Evolutionary conservation across 371 early-diverging fungal genomes (phyloP).

Genomic region (Lichtheimia ornata): DNA sequence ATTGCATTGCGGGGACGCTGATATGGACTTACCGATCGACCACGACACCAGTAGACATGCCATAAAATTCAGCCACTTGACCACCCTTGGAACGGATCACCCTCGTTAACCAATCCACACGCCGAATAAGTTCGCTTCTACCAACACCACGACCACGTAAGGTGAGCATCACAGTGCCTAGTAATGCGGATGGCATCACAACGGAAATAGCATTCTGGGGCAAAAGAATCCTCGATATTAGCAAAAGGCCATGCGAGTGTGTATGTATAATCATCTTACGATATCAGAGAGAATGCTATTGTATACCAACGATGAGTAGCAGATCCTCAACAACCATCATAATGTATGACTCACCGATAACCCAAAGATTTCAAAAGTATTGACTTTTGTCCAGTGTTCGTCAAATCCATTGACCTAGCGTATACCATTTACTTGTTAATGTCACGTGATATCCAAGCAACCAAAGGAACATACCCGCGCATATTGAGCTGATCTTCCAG

Average conservation of each 20-base stretch:
- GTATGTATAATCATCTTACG: constrained; percentile 33
- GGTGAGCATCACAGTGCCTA: constrained; percentile 82
- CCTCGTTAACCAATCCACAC: constrained; percentile 77
- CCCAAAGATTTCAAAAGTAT: constrained; percentile 56
- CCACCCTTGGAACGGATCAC: constrained; percentile 77
- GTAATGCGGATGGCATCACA: constrained; percentile 86
- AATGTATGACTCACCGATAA: constrained; percentile 38
- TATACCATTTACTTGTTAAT: not conserved
- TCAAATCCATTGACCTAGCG: constrained; percentile 34
- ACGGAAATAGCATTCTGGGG: constrained; percentile 62
- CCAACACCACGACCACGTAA: constrained; percentile 87
- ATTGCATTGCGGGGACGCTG: too few species aligned
- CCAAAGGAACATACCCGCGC: constrained; percentile 41
- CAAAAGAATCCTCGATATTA: too few species aligned
- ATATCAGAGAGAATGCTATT: constrained; percentile 74
- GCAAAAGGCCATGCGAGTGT: not conserved
- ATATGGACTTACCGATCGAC: constrained; percentile 56
- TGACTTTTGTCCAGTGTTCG: constrained; percentile 32
- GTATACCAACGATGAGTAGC: constrained; percentile 7
- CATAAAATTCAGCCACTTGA: constrained; percentile 82
- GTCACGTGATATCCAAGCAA: too few species aligned
- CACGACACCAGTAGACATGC: constrained; percentile 64
- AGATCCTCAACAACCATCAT: not conserved
- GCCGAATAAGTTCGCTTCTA: constrained; percentile 77
- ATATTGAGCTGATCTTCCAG: constrained; percentile 58